Percentiles rank a stretch among this genome's conserved stretches.
Conservation (phyloP, 1,284 basidiomycete species). For the Cutaneotrichosporon sp. region DNA sequence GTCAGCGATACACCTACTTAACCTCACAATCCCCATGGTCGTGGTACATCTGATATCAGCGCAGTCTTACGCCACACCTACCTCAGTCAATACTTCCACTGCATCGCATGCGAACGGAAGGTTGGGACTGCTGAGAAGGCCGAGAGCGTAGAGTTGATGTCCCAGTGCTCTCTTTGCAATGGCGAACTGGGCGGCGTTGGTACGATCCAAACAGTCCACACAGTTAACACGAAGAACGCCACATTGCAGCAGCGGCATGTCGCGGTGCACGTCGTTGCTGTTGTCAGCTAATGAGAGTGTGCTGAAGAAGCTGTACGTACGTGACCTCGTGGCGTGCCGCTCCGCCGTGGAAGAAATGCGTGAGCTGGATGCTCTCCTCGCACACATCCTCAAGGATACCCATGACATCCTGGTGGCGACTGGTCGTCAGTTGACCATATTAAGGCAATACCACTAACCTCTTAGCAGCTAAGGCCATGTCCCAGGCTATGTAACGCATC, state of each 20-base stretch:
- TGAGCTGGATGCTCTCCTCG: conserved; percentile 85
- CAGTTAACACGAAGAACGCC: conserved; percentile 88
- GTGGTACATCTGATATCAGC: conserved; percentile 72
- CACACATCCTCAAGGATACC: conserved; percentile 93
- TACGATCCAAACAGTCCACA: conserved; percentile 94
- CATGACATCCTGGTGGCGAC: conserved; percentile 93
- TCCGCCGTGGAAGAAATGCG: conserved; percentile 82
- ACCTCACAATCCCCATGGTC: conserved; percentile 85
- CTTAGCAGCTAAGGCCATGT: conserved; percentile 89
- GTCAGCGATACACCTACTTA: conserved; percentile 1
- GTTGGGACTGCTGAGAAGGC: conserved; percentile 75
- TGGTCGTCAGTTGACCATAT: conserved; percentile 36
- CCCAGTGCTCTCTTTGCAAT: conserved; percentile 94
- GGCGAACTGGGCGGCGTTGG: conserved; percentile 96
- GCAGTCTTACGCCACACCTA: conserved; percentile 5
- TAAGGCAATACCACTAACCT: conserved; percentile 32
- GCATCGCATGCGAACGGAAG: conserved; percentile 89
- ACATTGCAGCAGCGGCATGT: conserved; percentile 74
- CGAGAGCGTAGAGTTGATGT: conserved; percentile 92
- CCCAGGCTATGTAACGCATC: conserved; percentile 92
- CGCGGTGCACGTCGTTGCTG: conserved; percentile 55
- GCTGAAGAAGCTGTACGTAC: conserved; percentile 17
- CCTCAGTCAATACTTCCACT: conserved; percentile 90
- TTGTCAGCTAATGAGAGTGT: neutral
- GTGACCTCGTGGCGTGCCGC: conserved; percentile 35